Conservation (phyloP, 805 yeast species). For the Metschnikowia peoriensis region DNA sequence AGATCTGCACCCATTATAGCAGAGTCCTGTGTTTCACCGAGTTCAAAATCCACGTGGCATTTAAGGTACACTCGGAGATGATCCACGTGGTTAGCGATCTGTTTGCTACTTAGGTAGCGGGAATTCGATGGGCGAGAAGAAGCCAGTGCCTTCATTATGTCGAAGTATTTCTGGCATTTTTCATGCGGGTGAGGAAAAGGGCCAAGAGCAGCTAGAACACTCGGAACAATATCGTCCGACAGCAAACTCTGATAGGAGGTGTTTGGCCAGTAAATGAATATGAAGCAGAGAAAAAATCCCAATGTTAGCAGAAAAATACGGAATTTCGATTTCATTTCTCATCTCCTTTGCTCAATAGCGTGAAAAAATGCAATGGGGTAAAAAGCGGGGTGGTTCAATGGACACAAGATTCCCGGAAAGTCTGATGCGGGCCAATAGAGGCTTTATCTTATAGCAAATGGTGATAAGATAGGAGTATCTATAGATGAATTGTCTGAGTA, state of each 20-base stretch:
- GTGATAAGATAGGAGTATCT: no score
- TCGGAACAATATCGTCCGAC: conserved; percentile 11
- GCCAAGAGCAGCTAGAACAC: conserved; percentile 2
- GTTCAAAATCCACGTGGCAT: conserved; percentile 12
- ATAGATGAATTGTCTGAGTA: no score
- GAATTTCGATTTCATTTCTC: conserved; percentile 14
- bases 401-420: no score
- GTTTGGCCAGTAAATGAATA: conserved; percentile 12
- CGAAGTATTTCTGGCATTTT: conserved; percentile 13
- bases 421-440: no score
- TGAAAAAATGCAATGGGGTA: no score
- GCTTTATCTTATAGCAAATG: no score
- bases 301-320: conserved; percentile 9
- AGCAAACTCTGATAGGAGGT: conserved; percentile 14
- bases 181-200: conserved; percentile 7
- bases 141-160: conserved; percentile 7
- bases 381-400: no score
- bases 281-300: conserved; percentile 8
- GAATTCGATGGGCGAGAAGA: conserved; percentile 12
- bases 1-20: conserved; percentile 13
- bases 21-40: conserved; percentile 7
- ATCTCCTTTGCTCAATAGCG: neutral
- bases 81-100: conserved; percentile 16
- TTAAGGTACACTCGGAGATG: conserved; percentile 15
- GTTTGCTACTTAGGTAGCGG: conserved; percentile 8